Conservation (phyloP, 805 yeast species). For the Wickerhamiella sorbophila region DNA sequence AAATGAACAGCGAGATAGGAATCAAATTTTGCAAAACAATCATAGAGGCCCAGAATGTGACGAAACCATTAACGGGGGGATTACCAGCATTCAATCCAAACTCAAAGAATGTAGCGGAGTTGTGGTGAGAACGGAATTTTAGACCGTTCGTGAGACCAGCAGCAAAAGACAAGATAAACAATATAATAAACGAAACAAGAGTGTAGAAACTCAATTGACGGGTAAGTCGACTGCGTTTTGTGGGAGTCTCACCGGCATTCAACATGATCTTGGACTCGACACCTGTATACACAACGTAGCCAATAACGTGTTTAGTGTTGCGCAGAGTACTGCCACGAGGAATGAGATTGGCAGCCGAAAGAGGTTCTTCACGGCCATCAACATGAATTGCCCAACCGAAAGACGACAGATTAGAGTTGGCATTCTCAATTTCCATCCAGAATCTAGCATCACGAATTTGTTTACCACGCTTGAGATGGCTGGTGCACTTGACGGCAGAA, state of each 20-base stretch:
- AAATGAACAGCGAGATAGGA: conserved; percentile 65
- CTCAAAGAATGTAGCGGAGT: conserved; percentile 45
- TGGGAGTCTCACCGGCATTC: conserved; percentile 66
- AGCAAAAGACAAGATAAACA: conserved; percentile 52
- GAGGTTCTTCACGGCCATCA: conserved; percentile 37
- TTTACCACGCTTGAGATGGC: conserved; percentile 36
- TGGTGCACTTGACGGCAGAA: conserved; percentile 40
- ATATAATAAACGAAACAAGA: conserved; percentile 41
- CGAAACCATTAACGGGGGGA: conserved; percentile 50
- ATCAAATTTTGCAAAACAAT: conserved; percentile 65
- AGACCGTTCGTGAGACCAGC: conserved; percentile 61
- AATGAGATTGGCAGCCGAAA: conserved; percentile 46
- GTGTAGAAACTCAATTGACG: conserved; percentile 56
- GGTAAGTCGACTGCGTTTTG: conserved; percentile 51
- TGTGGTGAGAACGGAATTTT: conserved; percentile 32
- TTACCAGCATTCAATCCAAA: conserved; percentile 44
- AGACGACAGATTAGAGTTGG: conserved; percentile 48
- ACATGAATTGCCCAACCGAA: conserved; percentile 56
- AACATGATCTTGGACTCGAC: conserved; percentile 61
- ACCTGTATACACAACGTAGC: conserved; percentile 66
- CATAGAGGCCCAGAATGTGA: conserved; percentile 56
- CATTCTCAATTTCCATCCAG: conserved; percentile 57
- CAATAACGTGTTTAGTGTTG: conserved; percentile 65
- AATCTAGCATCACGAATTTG: conserved; percentile 47
- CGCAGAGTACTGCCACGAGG: conserved; percentile 61